Evolutionary conservation across 176 grass and related monocot genomes (phyloP).

Genomic region (Lolium multiflorum): DNA sequence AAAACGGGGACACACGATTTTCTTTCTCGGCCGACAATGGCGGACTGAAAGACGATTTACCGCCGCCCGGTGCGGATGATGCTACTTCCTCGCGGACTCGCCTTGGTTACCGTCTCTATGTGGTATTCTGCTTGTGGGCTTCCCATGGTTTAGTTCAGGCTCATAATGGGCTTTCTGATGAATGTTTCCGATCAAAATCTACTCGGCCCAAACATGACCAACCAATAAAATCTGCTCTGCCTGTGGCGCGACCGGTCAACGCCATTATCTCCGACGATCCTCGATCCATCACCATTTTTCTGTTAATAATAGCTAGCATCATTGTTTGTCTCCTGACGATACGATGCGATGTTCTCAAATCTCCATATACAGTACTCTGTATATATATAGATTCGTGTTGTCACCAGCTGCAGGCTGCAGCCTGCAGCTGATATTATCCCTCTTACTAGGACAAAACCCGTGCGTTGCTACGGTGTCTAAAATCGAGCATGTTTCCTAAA

Average conservation of each 20-base stretch:
- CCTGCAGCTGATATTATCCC: no score
- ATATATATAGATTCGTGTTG: no score
- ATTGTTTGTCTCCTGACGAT: neutral
- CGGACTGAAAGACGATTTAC: neutral
- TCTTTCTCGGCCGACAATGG: neutral
- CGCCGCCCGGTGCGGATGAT: neutral
- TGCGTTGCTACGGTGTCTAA: no score
- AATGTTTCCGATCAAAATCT: neutral
- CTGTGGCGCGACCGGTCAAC: no score
- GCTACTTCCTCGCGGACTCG: neutral
- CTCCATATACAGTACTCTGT: neutral
- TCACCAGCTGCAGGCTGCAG: no score
- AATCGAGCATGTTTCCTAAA: no score
- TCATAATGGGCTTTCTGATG: neutral
- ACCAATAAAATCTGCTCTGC: no score
- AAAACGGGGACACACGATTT: neutral
- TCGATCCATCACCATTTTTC: no score
- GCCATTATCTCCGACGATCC: no score
- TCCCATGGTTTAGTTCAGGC: neutral
- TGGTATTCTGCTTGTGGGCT: neutral
- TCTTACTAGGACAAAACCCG: no score
- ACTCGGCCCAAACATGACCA: neutral
- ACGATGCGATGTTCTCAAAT: neutral
- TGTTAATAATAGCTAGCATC: no score
- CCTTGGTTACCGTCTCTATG: neutral